A percentile compares a stretch with the other conserved stretches of the same genome.
These are phyloP conservation scores for Coelastrella sp. DNA, from an alignment of 139 green algal species.

Conservation along the genomic window DNA sequence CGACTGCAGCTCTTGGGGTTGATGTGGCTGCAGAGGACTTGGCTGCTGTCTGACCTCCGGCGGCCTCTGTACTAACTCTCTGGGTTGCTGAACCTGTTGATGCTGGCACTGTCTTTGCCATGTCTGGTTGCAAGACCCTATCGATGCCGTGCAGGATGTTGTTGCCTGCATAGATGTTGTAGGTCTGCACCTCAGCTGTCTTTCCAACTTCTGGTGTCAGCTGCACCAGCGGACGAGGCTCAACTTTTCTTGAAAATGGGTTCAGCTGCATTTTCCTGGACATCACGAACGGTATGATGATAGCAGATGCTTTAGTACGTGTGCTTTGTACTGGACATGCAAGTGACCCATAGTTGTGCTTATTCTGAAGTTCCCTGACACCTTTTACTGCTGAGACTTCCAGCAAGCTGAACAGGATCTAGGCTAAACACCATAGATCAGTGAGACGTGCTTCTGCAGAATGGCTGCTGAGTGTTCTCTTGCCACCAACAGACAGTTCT, in stretches of 20 bases:
- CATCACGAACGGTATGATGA: constrained; percentile 13
- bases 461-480: too few relatives aligned
- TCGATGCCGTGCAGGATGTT: constrained; percentile 33
- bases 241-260: background rate
- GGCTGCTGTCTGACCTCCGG: background rate
- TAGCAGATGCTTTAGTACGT: background rate
- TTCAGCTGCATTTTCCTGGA: background rate
- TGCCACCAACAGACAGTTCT: too few relatives aligned
- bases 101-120: background rate
- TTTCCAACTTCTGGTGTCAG: constrained; percentile 15
- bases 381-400: too few relatives aligned
- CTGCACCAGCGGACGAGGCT: background rate
- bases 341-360: too few relatives aligned
- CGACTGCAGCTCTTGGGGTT: background rate
- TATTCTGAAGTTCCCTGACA: too few relatives aligned
- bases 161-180: constrained; percentile 37
- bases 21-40: background rate
- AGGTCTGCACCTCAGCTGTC: background rate
- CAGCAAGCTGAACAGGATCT: too few relatives aligned
- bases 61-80: background rate
- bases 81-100: background rate
- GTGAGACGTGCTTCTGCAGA: too few relatives aligned
- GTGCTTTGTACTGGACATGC: too few relatives aligned
- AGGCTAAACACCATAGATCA: too few relatives aligned
- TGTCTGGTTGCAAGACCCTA: background rate